Evolutionary conservation across 768 basidiomycete species (phyloP), one percentile per base, ranked within the genome.

Genomic region (Trametes sanguinea): DNA sequence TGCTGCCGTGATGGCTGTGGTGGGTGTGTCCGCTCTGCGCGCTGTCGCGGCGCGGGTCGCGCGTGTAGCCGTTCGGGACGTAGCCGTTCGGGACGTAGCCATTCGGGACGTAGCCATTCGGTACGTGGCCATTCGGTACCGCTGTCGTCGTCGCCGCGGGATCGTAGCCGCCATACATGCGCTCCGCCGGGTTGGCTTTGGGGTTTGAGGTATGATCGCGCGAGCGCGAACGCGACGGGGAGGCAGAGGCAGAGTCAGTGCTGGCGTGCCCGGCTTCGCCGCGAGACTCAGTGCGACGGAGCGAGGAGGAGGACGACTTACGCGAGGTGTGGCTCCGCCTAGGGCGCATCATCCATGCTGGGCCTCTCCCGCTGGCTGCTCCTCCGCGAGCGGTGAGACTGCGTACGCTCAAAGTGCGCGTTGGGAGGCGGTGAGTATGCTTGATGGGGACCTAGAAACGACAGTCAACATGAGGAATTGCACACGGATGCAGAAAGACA

Each of bases 241-340:
- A 22, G 32, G 48, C 10, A 9, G 40, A 22, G 32, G 48, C 10
- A 10, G 39, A n/a, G 54, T 55, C 47, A 51, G 48, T n/a, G 44
- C 42, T 47, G 42, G 42, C 27, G 30, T 50, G 54, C 50, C 47
- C 54, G 46, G 22, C 22, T 22, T 17, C 22, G n/a, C 42, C 54
- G 35, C 29, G 47, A 11, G 46, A 7, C 30, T 55, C 48, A 44
- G 47, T 40, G 47, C 52, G 46, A 43, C 37, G 52, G 45, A 16
- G 46, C 44, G 60, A 47, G 9, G 52, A 42, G 22, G 45, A 16
- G n/a, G 43, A 39, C 10, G 43, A 56, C 61, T 33, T 33, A 57
- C 61, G 51, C 29, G 39, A 32, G 51, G 51, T 57, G 46, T 58
- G 50, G 27, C 51, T 47, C 35, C 62, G 45, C 30, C 62, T 39